Percentiles rank a stretch among this genome's conserved stretches.
Evolutionary conservation across 2,329 filamentous ascomycete genomes (phyloP).

Genomic region (Endocalyx cinctus): DNA sequence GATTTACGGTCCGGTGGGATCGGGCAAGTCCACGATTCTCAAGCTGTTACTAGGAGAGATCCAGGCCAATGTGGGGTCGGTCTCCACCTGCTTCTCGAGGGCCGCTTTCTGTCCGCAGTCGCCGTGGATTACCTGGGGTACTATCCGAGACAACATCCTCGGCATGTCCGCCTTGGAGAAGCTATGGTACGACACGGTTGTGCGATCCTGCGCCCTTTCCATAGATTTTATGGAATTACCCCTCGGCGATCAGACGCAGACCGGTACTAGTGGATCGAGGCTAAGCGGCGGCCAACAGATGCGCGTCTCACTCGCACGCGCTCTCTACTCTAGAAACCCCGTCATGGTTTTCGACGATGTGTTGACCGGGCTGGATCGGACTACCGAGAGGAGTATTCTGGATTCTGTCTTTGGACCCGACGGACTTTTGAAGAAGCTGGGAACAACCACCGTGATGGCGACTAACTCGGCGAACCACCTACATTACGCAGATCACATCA

Average conservation of each 20-base stretch:
- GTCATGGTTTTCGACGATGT: too few relatives aligned
- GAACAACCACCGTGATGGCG: too few relatives aligned
- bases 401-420: too few relatives aligned
- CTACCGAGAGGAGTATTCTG: too few relatives aligned
- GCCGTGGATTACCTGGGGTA: neutral
- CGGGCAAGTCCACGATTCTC: neutral
- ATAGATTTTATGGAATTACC: neutral
- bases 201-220: neutral
- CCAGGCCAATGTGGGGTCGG: neutral
- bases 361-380: too few relatives aligned
- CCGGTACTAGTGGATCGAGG: neutral
- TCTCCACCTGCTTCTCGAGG: neutral
- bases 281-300: neutral
- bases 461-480: too few relatives aligned
- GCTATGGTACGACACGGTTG: neutral
- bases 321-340: too few relatives aligned
- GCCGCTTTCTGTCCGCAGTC: neutral
- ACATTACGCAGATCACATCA: too few relatives aligned
- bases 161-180: neutral
- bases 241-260: neutral
- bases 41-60: neutral
- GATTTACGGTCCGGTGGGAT: neutral
- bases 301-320: too few relatives aligned
- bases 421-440: too few relatives aligned
- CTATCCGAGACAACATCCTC: neutral